Base-by-base conservation (phyloP, 2,329 filamentous ascomycete species). In the Pseudogymnoascus sp. region DNA sequence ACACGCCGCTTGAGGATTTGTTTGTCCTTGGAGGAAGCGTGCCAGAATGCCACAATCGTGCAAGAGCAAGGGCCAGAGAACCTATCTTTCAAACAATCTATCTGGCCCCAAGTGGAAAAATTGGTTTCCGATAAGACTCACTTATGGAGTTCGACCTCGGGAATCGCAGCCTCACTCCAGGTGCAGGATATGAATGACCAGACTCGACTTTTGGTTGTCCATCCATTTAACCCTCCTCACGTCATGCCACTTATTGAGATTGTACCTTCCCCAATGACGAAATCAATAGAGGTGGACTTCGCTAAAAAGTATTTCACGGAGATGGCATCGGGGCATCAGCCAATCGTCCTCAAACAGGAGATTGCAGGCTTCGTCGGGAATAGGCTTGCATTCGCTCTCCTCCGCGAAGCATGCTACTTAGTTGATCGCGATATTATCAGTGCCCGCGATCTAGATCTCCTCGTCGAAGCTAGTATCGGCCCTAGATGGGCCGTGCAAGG, bases 201-300 rank as follows among this genome's bases (percentile, higher is more conserved):
- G 66, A 39, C 71, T n/a, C 74, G 83, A 1, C 70, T 87, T 2
- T 66, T 86, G 0, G 80, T 86, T 1, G 82, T 84, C 3, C 85
- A 86, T 70, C 84, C 84, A 0, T 87, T 83, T 71, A 86, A 86
- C 63, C 85, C 82, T 21, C 84, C 84, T 1, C 83, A 86, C 67
- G 78, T 86, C 62, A 85, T 86, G 81, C 84, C 84, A 0, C 69
- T 87, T 1, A 72, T 86, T 2, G 84, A 87, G 70, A 75, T 86
- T 34, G 83, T 86, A 0, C 82, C 83, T 0, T 78, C 76, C 1
- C 78, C 77, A 4, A 65, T 67, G 31, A 85, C 80, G 0, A 70
- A 71, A 0, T 39, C 72, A 0, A 70, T 72, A 1, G 73, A 77
- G 1, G 72, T 82, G 1, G 68, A 74, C 4, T 70, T 72, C 6